Conservation (phyloP, 106 monocot genomes). For the Chionographis japonica region DNA sequence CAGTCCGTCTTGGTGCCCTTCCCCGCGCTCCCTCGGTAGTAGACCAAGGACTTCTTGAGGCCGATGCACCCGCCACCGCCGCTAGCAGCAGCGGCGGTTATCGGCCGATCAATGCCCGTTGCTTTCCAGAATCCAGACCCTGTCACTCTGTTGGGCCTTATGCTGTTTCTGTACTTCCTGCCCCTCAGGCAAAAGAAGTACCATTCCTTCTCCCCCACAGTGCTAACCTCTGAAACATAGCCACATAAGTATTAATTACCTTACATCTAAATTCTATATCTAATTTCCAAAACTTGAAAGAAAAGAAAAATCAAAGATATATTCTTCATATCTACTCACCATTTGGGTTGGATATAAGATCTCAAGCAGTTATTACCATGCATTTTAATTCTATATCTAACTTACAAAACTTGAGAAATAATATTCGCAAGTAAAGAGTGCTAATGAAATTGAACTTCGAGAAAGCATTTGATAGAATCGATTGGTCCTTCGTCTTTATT, state of each 20-base stretch:
- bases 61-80: slow-evolving; percentile 47
- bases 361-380: no score
- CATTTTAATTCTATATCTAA: no score
- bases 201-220: slow-evolving; percentile 57
- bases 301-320: neutral
- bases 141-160: slow-evolving; percentile 73
- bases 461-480: no score
- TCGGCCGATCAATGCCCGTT: slow-evolving; percentile 75
- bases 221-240: slow-evolving; percentile 16
- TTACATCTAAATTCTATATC: no score
- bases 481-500: no score
- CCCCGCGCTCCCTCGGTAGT: slow-evolving; percentile 72
- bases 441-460: no score
- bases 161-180: slow-evolving; percentile 72
- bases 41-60: slow-evolving; percentile 85
- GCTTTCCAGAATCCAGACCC: slow-evolving; percentile 90
- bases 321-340: neutral
- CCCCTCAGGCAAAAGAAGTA: slow-evolving; percentile 87
- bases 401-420: no score
- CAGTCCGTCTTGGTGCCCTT: slow-evolving; percentile 86
- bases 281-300: no score
- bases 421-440: no score
- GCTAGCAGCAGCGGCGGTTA: slow-evolving; percentile 14
- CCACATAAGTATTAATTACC: no score
- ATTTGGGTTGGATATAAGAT: no score